phyloP scores from a whole-genome alignment of 1,284 basidiomycete species.

The Neonothopanus nambi region DNA sequence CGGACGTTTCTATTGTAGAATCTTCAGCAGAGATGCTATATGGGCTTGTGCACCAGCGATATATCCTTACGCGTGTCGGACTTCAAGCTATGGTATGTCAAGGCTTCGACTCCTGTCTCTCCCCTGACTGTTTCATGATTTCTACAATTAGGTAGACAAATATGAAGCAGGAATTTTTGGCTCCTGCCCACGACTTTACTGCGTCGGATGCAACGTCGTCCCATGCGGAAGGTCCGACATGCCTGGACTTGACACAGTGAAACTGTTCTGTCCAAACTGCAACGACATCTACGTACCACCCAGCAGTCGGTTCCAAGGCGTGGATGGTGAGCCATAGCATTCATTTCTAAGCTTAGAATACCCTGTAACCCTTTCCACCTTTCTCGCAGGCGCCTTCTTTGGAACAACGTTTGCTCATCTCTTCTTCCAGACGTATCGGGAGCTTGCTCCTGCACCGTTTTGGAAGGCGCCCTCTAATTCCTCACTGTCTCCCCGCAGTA shows the following conservation, averaged over 20 bases:
- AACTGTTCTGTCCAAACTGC: slow-evolving; percentile 98
- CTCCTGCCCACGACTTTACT: slow-evolving; percentile 94
- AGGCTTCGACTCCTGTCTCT: slow-evolving; percentile 14
- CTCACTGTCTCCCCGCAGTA: slow-evolving; percentile 54
- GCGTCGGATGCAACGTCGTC: slow-evolving; percentile 86
- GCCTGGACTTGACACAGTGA: slow-evolving; percentile 98
- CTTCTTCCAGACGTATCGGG: slow-evolving; percentile 96
- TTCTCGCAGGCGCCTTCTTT: slow-evolving; percentile 89
- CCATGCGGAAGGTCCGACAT: slow-evolving; percentile 96
- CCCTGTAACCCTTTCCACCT: slow-evolving; percentile 17
- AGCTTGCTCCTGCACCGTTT: slow-evolving; percentile 86
- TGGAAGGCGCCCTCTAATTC: slow-evolving; percentile 59
- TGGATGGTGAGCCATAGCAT: slow-evolving; percentile 80
- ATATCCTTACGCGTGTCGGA: slow-evolving; percentile 92
- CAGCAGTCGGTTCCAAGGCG: slow-evolving; percentile 92
- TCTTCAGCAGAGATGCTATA: slow-evolving; percentile 97
- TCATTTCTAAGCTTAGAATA: not conserved
- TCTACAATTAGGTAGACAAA: slow-evolving; percentile 80
- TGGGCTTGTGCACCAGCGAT: slow-evolving; percentile 96
- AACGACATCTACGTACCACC: slow-evolving; percentile 97
- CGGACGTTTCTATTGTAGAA: slow-evolving; percentile 97
- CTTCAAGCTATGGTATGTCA: slow-evolving; percentile 89
- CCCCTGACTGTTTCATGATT: not conserved
- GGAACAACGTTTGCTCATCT: slow-evolving; percentile 98
- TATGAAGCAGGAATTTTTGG: slow-evolving; percentile 95